Conservation (phyloP, 2,329 filamentous ascomycete species). For the Bipolaris victoriae region DNA sequence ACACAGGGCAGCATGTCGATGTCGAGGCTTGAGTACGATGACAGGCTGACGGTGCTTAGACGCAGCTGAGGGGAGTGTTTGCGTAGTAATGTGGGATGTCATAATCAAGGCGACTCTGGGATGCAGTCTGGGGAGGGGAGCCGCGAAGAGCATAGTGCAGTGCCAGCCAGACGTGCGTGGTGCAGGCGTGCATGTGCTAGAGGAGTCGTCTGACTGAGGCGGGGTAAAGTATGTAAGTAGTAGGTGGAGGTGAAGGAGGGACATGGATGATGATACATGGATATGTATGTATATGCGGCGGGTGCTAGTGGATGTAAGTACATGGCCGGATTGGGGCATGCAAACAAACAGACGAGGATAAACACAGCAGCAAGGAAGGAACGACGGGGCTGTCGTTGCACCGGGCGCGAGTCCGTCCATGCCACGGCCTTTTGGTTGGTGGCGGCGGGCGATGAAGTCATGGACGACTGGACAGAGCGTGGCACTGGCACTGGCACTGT, state of each 20-base stretch:
- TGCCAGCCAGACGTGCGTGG: not conserved
- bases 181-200: not conserved
- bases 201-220: constrained; percentile 1
- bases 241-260: not conserved
- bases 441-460: no score
- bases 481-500: no score
- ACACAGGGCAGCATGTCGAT: not conserved
- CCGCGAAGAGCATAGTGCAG: not conserved
- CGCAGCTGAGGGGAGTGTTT: not conserved
- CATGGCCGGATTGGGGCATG: no score
- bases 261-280: not conserved
- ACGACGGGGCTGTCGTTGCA: no score
- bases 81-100: not conserved
- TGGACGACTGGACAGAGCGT: no score
- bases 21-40: not conserved
- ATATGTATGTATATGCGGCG: not conserved
- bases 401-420: no score
- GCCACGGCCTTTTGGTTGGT: no score
- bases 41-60: not conserved
- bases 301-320: no score
- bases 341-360: no score
- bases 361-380: no score
- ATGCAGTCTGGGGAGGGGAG: not conserved
- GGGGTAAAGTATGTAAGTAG: not conserved
- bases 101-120: not conserved